Base-by-base conservation (phyloP, 2,329 filamentous ascomycete species). In the Phyllosticta paracitricarpa region DNA sequence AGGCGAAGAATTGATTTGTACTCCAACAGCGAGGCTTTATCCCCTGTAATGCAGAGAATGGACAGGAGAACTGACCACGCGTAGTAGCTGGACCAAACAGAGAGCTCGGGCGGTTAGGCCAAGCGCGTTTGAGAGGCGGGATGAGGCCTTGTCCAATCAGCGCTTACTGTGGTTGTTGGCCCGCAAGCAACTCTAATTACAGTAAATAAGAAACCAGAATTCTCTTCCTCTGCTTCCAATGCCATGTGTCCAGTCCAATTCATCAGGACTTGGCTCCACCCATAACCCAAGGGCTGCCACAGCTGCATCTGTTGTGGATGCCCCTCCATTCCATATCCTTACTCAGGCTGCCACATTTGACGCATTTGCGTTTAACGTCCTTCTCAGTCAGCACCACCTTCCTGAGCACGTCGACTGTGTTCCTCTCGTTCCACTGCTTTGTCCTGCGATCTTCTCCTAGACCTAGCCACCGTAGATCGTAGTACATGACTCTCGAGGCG, bases 381-480 rank as follows among this genome's bases (percentile, higher is more conserved):
- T 57, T 57, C 7, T 28, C 51, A 10, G 48, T 58, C 3, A 62
- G 35, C 2, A 62, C 59, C 54, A 74, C 73, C 74, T 81, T 85
- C 69, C 80, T 79, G 40, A 84, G 73, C 28, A 83, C 78, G 68
- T 85, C 84, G 8, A 81, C 77, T 25, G 87, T 79, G 68, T 85
- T 80, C 30, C 78, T 76, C n/a, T 80, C 79, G 64, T 82, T 82
- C 72, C 87, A 89, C 9, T 80, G 73, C 65, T 84, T 82, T 4
- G 80, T 82, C 19, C 76, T 75, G 14, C 74, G 73, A 63, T 86
- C 83, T 59, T 86, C 81, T 9, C 82, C 80, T 14, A 90, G 77
- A 4, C 88, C 87, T 10, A 94, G 78, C 70, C 89, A 82, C 56
- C 79, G 79, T 61, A 86, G 89, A 69, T 94, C 84, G 56, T 84